These are phyloP conservation scores for Thuidium tamariscinum DNA, from an alignment of 225 moss, liverwort and hornwort species.

Conservation along the genomic window DNA sequence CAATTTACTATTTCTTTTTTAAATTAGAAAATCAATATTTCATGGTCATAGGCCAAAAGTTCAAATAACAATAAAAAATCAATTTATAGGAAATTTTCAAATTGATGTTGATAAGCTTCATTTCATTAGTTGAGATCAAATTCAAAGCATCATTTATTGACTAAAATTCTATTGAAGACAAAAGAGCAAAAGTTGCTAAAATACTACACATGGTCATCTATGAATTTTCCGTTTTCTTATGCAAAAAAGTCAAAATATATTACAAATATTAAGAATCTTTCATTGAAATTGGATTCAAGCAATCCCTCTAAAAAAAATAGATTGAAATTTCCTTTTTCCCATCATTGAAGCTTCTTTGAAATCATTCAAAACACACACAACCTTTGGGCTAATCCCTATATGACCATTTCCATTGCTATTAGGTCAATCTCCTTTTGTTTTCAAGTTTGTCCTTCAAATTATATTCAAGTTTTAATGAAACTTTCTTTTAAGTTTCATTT, in stretches of 20 bases:
- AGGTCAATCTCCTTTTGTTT: no score
- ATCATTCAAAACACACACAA: no score
- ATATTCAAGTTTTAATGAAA: no score
- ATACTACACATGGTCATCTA: fast-evolving
- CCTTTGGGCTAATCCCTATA: no score
- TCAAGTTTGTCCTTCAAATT: no score
- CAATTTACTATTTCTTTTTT: background rate
- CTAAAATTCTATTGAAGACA: background rate
- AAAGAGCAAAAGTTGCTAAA: background rate
- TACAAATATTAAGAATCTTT: background rate
- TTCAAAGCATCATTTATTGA: background rate
- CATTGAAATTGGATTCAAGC: background rate
- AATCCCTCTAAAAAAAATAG: background rate
- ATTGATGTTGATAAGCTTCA: background rate
- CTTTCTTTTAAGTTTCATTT: no score
- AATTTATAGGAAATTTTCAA: background rate
- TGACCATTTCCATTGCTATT: no score
- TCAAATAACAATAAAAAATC: background rate
- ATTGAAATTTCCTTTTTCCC: background rate
- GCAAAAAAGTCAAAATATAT: background rate
- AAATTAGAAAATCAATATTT: background rate
- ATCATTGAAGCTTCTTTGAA: background rate
- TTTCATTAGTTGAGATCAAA: background rate
- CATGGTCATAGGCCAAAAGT: no score
- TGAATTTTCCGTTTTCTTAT: background rate